Conservation (phyloP, 2,329 filamentous ascomycete genomes). For the Pseudogymnoascus sp. region DNA sequence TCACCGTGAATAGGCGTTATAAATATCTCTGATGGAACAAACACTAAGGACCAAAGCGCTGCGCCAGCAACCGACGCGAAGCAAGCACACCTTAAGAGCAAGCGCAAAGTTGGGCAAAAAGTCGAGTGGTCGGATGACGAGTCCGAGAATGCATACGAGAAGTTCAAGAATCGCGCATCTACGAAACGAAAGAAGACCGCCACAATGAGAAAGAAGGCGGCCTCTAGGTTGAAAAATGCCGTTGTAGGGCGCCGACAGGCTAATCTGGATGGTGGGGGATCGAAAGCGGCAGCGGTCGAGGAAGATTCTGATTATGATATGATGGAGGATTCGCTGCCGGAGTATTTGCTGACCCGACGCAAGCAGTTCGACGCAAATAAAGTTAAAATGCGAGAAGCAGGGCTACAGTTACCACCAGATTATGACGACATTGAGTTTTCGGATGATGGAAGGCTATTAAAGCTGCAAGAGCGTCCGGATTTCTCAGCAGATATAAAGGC, state of each 20-base stretch:
- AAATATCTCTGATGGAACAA: neutral
- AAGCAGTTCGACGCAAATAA: slow-evolving; percentile 54
- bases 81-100: slow-evolving; percentile 17
- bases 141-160: slow-evolving; percentile 50
- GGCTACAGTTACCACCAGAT: slow-evolving; percentile 66
- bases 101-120: slow-evolving; percentile 29
- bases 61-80: neutral
- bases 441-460: slow-evolving; percentile 54
- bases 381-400: slow-evolving; percentile 53
- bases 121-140: slow-evolving; percentile 48
- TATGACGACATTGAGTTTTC: slow-evolving; percentile 70
- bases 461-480: slow-evolving; percentile 59
- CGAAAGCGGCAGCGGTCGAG: slow-evolving; percentile 21
- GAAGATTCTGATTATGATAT: slow-evolving; percentile 25
- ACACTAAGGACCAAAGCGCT: neutral
- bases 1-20: neutral
- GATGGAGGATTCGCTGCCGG: slow-evolving; percentile 44
- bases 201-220: slow-evolving; percentile 37
- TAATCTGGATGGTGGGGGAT: slow-evolving; percentile 21
- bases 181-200: slow-evolving; percentile 43
- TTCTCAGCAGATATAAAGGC: slow-evolving; percentile 55
- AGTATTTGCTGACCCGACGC: slow-evolving; percentile 63
- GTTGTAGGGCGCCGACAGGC: slow-evolving; percentile 19
- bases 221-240: slow-evolving; percentile 37
- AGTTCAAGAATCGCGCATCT: slow-evolving; percentile 53